Evolutionary conservation across 2,329 filamentous ascomycete species (phyloP).

Genomic region (Diaporthe ampelina): DNA sequence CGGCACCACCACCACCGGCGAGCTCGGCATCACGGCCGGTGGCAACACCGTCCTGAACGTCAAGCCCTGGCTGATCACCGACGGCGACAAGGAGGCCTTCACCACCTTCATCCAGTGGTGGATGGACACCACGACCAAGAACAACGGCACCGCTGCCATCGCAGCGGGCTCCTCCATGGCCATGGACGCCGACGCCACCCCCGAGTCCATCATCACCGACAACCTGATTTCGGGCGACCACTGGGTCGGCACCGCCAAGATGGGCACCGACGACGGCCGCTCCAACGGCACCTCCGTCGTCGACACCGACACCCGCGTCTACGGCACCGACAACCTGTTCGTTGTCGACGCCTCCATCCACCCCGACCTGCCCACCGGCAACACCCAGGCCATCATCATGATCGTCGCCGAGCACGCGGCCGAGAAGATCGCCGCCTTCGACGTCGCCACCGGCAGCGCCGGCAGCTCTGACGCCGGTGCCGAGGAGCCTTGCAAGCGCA

Average conservation of each 20-base stretch:
- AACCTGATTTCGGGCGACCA: constrained; percentile 35
- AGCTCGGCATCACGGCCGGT: constrained; percentile 44
- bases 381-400: constrained; percentile 64
- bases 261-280: constrained; percentile 66
- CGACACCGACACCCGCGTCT: constrained; percentile 69
- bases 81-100: constrained; percentile 44
- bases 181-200: neutral
- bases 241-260: constrained; percentile 63
- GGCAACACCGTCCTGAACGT: constrained; percentile 45
- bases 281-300: constrained; percentile 65
- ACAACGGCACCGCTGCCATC: constrained; percentile 1
- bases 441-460: constrained; percentile 8
- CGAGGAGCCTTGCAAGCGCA: neutral
- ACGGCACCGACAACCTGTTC: constrained; percentile 73
- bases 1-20: constrained; percentile 45
- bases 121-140: constrained; percentile 35
- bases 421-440: constrained; percentile 42
- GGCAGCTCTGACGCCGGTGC: neutral
- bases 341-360: constrained; percentile 75
- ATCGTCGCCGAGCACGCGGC: constrained; percentile 55
- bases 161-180: constrained; percentile 18
- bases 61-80: constrained; percentile 45
- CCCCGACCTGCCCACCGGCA: constrained; percentile 74
- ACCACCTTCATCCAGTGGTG: constrained; percentile 38
- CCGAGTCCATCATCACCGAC: constrained; percentile 26